Conservation (phyloP, 2,329 filamentous ascomycete genomes). For the Fusarium floridanum region DNA sequence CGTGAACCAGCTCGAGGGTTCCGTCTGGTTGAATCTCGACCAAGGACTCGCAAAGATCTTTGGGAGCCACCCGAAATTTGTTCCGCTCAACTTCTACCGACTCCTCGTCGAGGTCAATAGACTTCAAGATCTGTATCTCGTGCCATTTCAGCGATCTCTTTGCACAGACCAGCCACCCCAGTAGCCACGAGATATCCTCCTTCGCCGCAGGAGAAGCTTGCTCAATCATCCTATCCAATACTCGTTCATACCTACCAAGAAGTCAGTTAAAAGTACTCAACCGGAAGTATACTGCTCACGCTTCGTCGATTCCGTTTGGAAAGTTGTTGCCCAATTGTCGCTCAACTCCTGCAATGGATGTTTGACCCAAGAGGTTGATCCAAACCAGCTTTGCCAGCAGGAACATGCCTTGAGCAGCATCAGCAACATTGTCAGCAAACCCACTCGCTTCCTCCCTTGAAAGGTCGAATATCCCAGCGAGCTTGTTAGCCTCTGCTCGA, state of each 20-base stretch:
- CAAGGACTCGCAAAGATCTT: not conserved
- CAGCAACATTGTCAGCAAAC: not conserved
- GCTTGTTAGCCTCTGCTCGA: not conserved
- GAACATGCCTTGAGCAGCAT: not conserved
- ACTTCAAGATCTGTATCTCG: constrained; percentile 52
- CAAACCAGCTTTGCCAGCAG: not conserved
- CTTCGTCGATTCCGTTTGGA: not conserved
- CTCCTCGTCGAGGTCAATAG: not conserved
- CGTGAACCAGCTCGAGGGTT: not conserved
- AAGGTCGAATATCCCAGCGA: not conserved
- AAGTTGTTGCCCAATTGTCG: not conserved
- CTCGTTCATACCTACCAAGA: not conserved
- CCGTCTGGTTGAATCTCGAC: not conserved
- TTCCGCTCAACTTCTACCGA: not conserved
- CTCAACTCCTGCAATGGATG: not conserved
- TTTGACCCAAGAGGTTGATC: not conserved
- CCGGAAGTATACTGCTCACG: no score
- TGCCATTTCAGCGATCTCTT: constrained; percentile 56
- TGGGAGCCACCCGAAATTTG: not conserved
- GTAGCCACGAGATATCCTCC: not conserved
- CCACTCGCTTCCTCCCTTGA: not conserved
- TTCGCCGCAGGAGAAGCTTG: not conserved
- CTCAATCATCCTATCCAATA: not conserved
- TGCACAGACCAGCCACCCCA: constrained; percentile 57
- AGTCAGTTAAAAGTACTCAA: not conserved